A percentile compares a stretch with the other conserved stretches of the same genome.
These are phyloP conservation scores for Ogataea paradorogensis DNA, from an alignment of 805 yeast genomes.

Conservation along the genomic window DNA sequence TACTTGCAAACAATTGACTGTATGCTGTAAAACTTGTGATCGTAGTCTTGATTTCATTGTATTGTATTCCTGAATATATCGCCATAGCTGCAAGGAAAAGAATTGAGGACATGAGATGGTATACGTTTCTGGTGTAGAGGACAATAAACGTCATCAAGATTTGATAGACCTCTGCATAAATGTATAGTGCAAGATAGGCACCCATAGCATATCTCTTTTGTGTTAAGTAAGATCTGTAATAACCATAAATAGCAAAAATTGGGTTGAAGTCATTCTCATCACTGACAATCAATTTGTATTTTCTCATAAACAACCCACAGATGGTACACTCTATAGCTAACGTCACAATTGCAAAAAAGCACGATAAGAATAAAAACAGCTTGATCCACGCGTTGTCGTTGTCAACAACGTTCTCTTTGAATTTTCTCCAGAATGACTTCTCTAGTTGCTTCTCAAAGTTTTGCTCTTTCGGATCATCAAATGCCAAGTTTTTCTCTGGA, in stretches of 20 bases:
- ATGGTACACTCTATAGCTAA: slow-evolving; percentile 38
- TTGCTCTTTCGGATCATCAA: slow-evolving; percentile 13
- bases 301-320: slow-evolving; percentile 39
- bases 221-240: slow-evolving; percentile 22
- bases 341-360: slow-evolving; percentile 35
- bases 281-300: slow-evolving; percentile 23
- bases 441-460: slow-evolving; percentile 13
- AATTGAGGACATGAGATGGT: slow-evolving; percentile 34
- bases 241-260: slow-evolving; percentile 23
- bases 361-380: slow-evolving; percentile 32
- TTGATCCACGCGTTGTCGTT: slow-evolving; percentile 20
- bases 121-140: slow-evolving; percentile 35
- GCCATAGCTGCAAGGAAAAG: slow-evolving; percentile 41
- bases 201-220: slow-evolving; percentile 20
- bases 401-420: slow-evolving; percentile 16
- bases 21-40: slow-evolving; percentile 21
- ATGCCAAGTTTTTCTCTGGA: slow-evolving; percentile 10
- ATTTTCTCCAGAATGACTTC: slow-evolving; percentile 11
- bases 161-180: slow-evolving; percentile 42
- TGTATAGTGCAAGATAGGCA: slow-evolving; percentile 41
- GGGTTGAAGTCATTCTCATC: slow-evolving; percentile 21
- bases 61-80: slow-evolving; percentile 44
- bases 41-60: slow-evolving; percentile 32
- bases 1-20: slow-evolving; percentile 10
- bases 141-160: slow-evolving; percentile 38